Evolutionary conservation across 768 basidiomycete genomes (phyloP).

Genomic region (Pleurotus cornucopiae): DNA sequence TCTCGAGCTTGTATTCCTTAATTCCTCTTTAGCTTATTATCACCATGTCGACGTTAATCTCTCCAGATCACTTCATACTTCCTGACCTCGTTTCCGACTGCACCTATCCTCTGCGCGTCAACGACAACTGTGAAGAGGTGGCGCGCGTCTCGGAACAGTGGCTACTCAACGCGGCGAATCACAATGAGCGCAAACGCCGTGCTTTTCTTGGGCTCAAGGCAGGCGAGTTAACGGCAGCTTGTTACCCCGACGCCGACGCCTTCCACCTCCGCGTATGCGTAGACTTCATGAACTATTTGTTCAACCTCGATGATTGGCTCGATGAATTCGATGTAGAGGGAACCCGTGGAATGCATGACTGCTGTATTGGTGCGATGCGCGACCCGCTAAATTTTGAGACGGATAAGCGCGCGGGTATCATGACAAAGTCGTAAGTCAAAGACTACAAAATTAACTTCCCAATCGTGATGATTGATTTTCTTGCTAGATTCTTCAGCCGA

Average conservation of each 20-base stretch:
- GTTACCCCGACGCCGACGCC: slow-evolving; percentile 37
- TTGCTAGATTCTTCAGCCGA: slow-evolving; percentile 9
- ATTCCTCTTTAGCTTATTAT: background rate
- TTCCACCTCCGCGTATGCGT: slow-evolving; percentile 38
- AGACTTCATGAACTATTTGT: slow-evolving; percentile 37
- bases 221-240: slow-evolving; percentile 37
- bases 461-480: slow-evolving; percentile 12
- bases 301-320: slow-evolving; percentile 17
- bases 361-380: slow-evolving; percentile 9
- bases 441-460: slow-evolving; percentile 14
- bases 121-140: slow-evolving; percentile 14
- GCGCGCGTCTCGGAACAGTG: slow-evolving; percentile 20
- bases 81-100: slow-evolving; percentile 26
- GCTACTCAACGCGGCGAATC: slow-evolving; percentile 15
- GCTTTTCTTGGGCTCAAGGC: slow-evolving; percentile 35
- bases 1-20: slow-evolving; percentile 1
- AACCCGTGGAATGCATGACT: slow-evolving; percentile 11
- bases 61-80: slow-evolving; percentile 13
- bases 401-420: slow-evolving; percentile 2
- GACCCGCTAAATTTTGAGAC: slow-evolving; percentile 8
- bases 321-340: slow-evolving; percentile 12
- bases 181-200: slow-evolving; percentile 9
- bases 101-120: slow-evolving; percentile 18
- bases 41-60: background rate
- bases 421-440: slow-evolving; percentile 8